A percentile compares a stretch with the other conserved stretches of the same genome.
Evolutionary conservation across 192 early-diverging fungal species (phyloP).

Genomic region (Lunasporangiospora selenospora): DNA sequence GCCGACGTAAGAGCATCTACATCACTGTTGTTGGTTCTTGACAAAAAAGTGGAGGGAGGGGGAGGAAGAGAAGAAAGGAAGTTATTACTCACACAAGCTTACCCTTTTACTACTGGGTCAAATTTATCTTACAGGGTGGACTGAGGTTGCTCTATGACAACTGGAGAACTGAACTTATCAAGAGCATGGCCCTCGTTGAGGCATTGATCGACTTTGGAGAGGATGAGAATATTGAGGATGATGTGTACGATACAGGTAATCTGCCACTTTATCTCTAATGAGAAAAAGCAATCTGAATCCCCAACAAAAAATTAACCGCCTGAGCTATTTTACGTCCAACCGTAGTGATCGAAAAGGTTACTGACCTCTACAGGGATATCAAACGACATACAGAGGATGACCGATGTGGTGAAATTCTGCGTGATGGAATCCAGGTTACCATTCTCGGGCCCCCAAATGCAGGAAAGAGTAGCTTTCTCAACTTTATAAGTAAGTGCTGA

Average conservation of each 20-base stretch:
- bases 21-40: too few species aligned
- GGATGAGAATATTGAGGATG: slow-evolving; percentile 82
- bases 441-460: slow-evolving; percentile 82
- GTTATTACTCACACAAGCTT: too few species aligned
- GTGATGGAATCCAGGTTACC: slow-evolving; percentile 72
- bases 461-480: slow-evolving; percentile 79
- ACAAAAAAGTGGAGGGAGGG: too few species aligned
- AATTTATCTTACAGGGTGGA: slow-evolving; percentile 57
- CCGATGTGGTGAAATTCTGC: slow-evolving; percentile 73
- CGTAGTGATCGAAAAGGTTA: slow-evolving; percentile 22
- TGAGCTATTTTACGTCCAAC: too few species aligned
- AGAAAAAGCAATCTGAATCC: too few species aligned
- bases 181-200: slow-evolving; percentile 67
- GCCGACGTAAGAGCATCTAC: slow-evolving; percentile 58
- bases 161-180: slow-evolving; percentile 68
- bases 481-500: slow-evolving; percentile 61
- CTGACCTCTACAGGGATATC: slow-evolving; percentile 9
- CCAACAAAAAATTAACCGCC: neutral
- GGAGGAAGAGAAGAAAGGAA: too few species aligned
- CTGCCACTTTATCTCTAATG: too few species aligned
- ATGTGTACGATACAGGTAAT: slow-evolving; percentile 61
- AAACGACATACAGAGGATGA: slow-evolving; percentile 67
- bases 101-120: too few species aligned
- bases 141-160: slow-evolving; percentile 64
- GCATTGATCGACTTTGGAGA: slow-evolving; percentile 83